Conservation (phyloP, 1,284 basidiomycete species). For the Puccinia coronata region DNA sequence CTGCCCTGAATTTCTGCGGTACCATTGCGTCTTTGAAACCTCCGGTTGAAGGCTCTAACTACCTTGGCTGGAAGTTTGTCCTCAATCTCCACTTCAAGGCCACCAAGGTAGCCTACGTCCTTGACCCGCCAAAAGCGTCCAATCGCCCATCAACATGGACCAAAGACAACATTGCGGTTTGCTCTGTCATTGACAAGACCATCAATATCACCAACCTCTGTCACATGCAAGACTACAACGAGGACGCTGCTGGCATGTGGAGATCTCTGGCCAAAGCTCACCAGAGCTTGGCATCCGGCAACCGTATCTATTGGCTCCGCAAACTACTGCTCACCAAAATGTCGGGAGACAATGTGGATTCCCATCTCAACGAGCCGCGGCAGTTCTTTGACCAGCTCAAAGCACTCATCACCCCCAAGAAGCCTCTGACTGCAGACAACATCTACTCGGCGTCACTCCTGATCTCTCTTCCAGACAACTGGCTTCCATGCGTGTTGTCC, state of each 20-base stretch:
- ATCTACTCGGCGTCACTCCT: background rate
- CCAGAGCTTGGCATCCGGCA: background rate
- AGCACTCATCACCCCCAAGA: background rate
- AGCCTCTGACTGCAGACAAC: background rate
- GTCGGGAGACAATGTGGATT: too few relatives aligned
- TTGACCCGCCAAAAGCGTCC: too few relatives aligned
- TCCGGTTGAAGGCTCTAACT: background rate
- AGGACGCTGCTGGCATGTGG: background rate
- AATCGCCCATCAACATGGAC: background rate
- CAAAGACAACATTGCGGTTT: background rate
- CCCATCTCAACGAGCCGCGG: background rate
- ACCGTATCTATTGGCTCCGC: background rate
- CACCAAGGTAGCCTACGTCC: background rate
- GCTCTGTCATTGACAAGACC: background rate
- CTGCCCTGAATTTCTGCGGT: too few relatives aligned
- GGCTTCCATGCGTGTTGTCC: background rate
- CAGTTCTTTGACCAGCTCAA: background rate
- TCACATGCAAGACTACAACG: background rate
- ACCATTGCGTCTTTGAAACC: too few relatives aligned
- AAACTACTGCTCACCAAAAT: background rate
- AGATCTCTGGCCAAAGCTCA: background rate
- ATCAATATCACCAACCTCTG: background rate
- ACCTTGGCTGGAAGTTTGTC: background rate
- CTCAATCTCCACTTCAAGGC: background rate
- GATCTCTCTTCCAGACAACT: too few relatives aligned